Conservation (phyloP, 257 asterid genomes). For the Primulina tabacum region DNA sequence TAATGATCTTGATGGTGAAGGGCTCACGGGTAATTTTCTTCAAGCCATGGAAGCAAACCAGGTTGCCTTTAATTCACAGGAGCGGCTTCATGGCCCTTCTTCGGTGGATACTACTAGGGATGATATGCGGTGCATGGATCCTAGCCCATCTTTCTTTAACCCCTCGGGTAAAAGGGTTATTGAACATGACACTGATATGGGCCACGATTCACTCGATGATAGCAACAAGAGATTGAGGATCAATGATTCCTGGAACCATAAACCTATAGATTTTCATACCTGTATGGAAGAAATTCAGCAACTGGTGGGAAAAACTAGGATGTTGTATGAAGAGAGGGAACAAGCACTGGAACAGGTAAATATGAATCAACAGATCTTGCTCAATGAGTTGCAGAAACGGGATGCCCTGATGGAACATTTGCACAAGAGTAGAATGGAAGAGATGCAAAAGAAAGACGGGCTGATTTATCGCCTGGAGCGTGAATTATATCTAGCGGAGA, state of each 20-base stretch:
- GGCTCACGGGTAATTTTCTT: slow-evolving; percentile 60
- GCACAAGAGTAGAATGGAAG: slow-evolving; percentile 54
- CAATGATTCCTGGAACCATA: slow-evolving; percentile 45
- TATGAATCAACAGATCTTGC: slow-evolving; percentile 49
- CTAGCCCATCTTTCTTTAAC: slow-evolving; percentile 43
- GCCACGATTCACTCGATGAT: slow-evolving; percentile 34
- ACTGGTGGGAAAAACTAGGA: slow-evolving; percentile 37
- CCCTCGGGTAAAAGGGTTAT: slow-evolving; percentile 59
- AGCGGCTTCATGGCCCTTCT: slow-evolving; percentile 44
- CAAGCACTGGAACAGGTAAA: slow-evolving; percentile 36
- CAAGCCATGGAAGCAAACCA: slow-evolving; percentile 52
- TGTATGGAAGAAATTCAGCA: slow-evolving; percentile 66
- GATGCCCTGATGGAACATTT: slow-evolving; percentile 45
- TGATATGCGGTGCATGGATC: slow-evolving; percentile 39
- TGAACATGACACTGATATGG: slow-evolving; percentile 45
- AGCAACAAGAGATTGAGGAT: slow-evolving; percentile 65
- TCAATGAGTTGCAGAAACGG: slow-evolving; percentile 67
- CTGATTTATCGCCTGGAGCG: slow-evolving; percentile 61
- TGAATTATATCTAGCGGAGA: slow-evolving; percentile 59
- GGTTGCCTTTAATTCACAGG: slow-evolving; percentile 46
- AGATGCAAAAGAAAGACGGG: slow-evolving; percentile 51
- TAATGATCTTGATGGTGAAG: slow-evolving; percentile 49
- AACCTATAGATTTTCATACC: slow-evolving; percentile 24
- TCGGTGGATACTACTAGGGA: slow-evolving; percentile 36
- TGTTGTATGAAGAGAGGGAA: neutral